These are phyloP conservation scores for Rubia yunnanensis DNA, from an alignment of 257 asterid species.

Conservation along the genomic window DNA sequence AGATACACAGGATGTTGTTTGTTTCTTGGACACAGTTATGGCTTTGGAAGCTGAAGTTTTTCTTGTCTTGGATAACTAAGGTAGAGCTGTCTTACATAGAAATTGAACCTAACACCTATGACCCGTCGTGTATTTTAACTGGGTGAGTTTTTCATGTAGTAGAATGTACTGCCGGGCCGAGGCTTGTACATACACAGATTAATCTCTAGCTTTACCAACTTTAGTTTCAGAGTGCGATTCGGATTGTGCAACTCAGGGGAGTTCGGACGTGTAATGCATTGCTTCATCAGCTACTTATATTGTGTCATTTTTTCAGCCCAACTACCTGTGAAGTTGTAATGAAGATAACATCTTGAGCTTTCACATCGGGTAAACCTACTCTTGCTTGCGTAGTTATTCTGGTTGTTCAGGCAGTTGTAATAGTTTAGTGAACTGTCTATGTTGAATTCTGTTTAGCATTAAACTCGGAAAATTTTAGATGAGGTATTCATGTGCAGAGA, in stretches of 20 bases:
- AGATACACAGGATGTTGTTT: conserved; percentile 33
- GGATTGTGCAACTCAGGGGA: too few species aligned
- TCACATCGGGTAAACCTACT: neutral
- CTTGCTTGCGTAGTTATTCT: neutral
- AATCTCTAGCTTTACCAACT: too few species aligned
- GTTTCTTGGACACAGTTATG: conserved; percentile 38
- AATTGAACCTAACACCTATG: too few species aligned
- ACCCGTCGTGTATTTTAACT: too few species aligned
- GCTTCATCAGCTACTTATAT: neutral
- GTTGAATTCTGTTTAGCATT: neutral
- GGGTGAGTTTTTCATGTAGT: too few species aligned
- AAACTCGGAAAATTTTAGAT: neutral
- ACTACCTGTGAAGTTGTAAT: neutral
- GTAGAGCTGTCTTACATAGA: conserved; percentile 9
- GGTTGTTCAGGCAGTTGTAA: neutral
- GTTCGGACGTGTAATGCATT: too few species aligned
- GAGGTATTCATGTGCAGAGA: neutral
- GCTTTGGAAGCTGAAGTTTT: conserved; percentile 58
- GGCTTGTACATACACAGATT: too few species aligned
- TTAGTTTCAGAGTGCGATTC: too few species aligned
- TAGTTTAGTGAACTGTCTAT: neutral
- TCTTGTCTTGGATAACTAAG: conserved; percentile 45
- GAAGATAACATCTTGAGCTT: neutral
- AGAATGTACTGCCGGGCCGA: too few species aligned
- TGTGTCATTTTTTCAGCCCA: neutral